phyloP scores from a whole-genome alignment of 2,329 filamentous ascomycete species.

The Plectosphaerella sp. region DNA sequence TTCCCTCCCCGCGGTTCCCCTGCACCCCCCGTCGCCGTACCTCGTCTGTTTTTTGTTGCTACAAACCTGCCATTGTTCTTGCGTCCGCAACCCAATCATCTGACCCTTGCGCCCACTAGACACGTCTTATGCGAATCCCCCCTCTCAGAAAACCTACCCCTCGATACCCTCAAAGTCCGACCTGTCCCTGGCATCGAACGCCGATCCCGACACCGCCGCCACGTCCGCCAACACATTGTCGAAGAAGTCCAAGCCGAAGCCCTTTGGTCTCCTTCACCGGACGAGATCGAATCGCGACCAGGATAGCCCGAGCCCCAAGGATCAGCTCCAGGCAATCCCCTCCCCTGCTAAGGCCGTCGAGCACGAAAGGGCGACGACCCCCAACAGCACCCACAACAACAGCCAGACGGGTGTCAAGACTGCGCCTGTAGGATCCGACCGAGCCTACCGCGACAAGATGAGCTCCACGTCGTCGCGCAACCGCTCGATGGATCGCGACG shows the following conservation, averaged over 20 bases:
- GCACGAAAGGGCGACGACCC: slow-evolving; percentile 28
- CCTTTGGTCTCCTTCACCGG: slow-evolving; percentile 48
- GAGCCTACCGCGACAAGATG: slow-evolving; percentile 65
- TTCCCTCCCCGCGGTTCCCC: too few relatives aligned
- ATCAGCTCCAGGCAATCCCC: slow-evolving; percentile 17
- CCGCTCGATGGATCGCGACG: slow-evolving; percentile 65
- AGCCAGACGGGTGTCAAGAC: slow-evolving; percentile 48
- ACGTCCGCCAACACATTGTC: slow-evolving; percentile 19
- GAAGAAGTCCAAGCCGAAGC: slow-evolving; percentile 50
- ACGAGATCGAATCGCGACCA: slow-evolving; percentile 48
- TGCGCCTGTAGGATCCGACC: slow-evolving; percentile 61
- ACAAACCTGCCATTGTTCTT: slow-evolving; percentile 1
- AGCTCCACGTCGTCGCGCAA: slow-evolving; percentile 58
- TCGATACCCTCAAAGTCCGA: slow-evolving; percentile 46
- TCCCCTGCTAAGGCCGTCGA: slow-evolving; percentile 25
- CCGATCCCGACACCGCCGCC: slow-evolving; percentile 36
- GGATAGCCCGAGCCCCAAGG: slow-evolving; percentile 33
- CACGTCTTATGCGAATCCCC: slow-evolving; percentile 24
- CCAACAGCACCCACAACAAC: slow-evolving; percentile 14
- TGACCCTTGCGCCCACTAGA: slow-evolving; percentile 17
- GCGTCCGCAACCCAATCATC: not conserved
- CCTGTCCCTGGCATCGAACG: slow-evolving; percentile 44
- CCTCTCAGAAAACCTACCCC: slow-evolving; percentile 32
- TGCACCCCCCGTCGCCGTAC: not conserved
- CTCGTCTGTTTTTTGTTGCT: not conserved